Percentiles rank a stretch among this genome's conserved stretches.
Conservation (phyloP, 345 rosid species). For the Raphanus sativus region DNA sequence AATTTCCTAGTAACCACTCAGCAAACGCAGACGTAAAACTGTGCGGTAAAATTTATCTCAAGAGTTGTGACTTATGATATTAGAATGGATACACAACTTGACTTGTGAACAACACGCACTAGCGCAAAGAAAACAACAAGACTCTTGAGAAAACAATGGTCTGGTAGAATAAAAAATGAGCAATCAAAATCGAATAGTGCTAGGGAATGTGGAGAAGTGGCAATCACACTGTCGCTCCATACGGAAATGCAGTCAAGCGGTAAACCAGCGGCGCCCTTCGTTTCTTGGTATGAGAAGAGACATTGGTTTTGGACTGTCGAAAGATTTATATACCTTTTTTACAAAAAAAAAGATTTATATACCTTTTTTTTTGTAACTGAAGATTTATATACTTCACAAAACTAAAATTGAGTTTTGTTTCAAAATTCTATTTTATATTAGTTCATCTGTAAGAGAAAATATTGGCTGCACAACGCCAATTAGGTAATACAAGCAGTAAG, state of each 20-base stretch:
- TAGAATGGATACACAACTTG: background rate
- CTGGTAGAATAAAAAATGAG: constrained; percentile 2
- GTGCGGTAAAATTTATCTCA: background rate
- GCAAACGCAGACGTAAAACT: background rate
- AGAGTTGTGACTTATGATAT: background rate
- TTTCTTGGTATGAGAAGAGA: constrained; percentile 4
- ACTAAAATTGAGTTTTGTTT: background rate
- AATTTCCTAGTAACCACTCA: background rate
- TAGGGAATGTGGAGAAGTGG: constrained; percentile 13
- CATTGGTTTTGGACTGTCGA: constrained; percentile 15
- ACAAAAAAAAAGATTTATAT: background rate
- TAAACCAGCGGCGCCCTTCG: constrained; percentile 31
- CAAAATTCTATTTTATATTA: background rate
- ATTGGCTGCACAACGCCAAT: too few species aligned
- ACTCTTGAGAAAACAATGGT: constrained; percentile 5
- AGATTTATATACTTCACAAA: background rate
- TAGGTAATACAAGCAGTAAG: too few species aligned
- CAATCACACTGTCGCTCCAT: background rate
- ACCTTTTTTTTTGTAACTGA: too few species aligned
- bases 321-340: background rate
- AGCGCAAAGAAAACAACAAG: background rate
- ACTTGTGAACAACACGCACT: background rate
- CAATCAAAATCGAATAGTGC: constrained; percentile 8
- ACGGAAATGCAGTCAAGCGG: constrained; percentile 22
- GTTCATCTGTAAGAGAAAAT: too few species aligned